phyloP scores from a whole-genome alignment of 208 protist genomes.

The Leishmania arabica region DNA sequence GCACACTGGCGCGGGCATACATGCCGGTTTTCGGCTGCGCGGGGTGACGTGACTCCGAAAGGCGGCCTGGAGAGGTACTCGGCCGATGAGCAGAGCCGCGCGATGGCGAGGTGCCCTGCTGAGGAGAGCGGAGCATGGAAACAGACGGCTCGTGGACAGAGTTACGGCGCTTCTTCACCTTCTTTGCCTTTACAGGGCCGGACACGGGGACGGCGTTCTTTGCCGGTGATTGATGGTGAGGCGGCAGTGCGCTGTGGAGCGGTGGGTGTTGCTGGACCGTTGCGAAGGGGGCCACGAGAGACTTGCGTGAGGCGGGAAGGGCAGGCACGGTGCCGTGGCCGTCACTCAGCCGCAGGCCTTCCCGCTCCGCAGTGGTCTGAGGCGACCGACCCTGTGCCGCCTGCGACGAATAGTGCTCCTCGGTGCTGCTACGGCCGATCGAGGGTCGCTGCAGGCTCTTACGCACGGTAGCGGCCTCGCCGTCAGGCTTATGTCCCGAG shows the following conservation, averaged over 20 bases:
- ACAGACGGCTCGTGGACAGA: constrained; percentile 3
- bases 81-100: constrained; percentile 23
- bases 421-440: constrained; percentile 18
- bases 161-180: constrained; percentile 14
- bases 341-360: constrained; percentile 1
- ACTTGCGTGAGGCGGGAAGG: constrained; percentile 13
- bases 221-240: background rate
- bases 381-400: background rate
- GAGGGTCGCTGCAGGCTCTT: constrained; percentile 23
- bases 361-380: background rate
- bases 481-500: background rate
- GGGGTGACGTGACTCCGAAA: background rate
- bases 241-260: background rate
- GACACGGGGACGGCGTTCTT: background rate
- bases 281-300: background rate
- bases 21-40: background rate
- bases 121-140: constrained; percentile 1
- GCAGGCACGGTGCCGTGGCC: background rate
- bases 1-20: constrained; percentile 3
- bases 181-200: constrained; percentile 10
- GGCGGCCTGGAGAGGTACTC: constrained; percentile 19
- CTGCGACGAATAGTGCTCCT: constrained; percentile 7
- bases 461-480: background rate
- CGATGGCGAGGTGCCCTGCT: constrained; percentile 25
- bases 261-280: background rate